These are phyloP conservation scores for Diaporthe caulivora DNA, from an alignment of 2,329 filamentous ascomycete species.

Conservation along the genomic window DNA sequence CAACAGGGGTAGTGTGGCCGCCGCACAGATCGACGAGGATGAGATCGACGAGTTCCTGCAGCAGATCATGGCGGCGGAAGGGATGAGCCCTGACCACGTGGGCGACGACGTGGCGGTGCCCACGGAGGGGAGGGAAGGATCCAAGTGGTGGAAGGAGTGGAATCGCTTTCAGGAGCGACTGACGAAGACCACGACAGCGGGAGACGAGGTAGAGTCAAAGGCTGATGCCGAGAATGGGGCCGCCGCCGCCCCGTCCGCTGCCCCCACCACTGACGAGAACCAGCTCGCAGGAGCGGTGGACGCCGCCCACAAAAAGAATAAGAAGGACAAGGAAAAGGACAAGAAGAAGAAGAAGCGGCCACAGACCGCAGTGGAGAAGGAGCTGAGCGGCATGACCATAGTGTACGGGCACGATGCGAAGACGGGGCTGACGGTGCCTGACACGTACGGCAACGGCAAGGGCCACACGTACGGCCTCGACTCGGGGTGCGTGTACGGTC, in stretches of 20 bases:
- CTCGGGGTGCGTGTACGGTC: conserved; percentile 83
- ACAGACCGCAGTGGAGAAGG: conserved; percentile 44
- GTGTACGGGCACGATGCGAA: conserved; percentile 91
- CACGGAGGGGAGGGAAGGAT: conserved; percentile 62
- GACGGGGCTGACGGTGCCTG: conserved; percentile 67
- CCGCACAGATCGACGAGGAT: conserved; percentile 37
- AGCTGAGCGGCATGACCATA: conserved; percentile 69
- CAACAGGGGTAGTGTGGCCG: conserved; percentile 35
- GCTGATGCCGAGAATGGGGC: background rate
- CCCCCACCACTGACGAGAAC: conserved; percentile 46
- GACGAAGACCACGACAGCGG: conserved; percentile 41
- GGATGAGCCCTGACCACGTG: conserved; percentile 34
- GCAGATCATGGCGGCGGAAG: conserved; percentile 36
- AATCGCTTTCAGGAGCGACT: conserved; percentile 61
- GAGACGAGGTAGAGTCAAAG: background rate
- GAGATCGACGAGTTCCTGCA: conserved; percentile 42
- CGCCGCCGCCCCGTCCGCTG: background rate
- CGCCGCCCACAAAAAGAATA: conserved; percentile 71
- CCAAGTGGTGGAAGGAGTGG: conserved; percentile 77
- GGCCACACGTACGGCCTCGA: conserved; percentile 86
- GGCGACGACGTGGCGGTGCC: conserved; percentile 47
- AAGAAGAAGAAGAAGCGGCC: conserved; percentile 69
- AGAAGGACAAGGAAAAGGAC: conserved; percentile 72
- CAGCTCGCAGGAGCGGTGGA: conserved; percentile 45
- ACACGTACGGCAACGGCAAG: conserved; percentile 35